Evolutionary conservation across 2,329 filamentous ascomycete genomes (phyloP).

Genomic region (Pseudogymnoascus sp.): DNA sequence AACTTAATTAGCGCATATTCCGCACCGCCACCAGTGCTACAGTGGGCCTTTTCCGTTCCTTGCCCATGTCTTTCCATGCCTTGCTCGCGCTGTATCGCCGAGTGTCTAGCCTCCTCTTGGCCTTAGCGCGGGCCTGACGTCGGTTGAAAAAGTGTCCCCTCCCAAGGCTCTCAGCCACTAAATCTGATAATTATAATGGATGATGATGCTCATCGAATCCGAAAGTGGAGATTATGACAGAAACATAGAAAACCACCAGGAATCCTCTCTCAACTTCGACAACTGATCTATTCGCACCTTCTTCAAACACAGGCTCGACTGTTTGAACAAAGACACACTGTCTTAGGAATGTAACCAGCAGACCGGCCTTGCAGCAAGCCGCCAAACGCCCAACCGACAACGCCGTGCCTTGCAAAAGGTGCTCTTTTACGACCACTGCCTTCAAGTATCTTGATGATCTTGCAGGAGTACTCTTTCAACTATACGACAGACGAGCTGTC

Average conservation of each 20-base stretch:
- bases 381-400: neutral
- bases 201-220: conserved; percentile 7
- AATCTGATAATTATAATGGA: conserved; percentile 9
- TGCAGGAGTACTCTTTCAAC: neutral
- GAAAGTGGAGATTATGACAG: conserved; percentile 6
- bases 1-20: neutral
- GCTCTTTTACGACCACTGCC: neutral
- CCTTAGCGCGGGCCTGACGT: conserved; percentile 6
- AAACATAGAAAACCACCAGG: neutral
- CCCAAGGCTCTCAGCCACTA: conserved; percentile 5
- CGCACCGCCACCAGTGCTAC: conserved; percentile 6
- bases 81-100: conserved; percentile 2
- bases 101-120: neutral
- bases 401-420: neutral
- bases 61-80: neutral
- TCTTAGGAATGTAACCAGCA: conserved; percentile 8
- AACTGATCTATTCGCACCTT: neutral
- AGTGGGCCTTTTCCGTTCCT: conserved; percentile 5
- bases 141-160: conserved; percentile 8
- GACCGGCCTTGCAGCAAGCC: neutral
- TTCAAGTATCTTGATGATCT: neutral
- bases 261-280: neutral
- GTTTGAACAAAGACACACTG: conserved; percentile 3
- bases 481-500: neutral
- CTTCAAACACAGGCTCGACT: neutral